Evolutionary conservation across 2,329 filamentous ascomycete genomes (phyloP), one percentile per base, ranked within the genome.

Genomic region (Claviceps quebecensis): DNA sequence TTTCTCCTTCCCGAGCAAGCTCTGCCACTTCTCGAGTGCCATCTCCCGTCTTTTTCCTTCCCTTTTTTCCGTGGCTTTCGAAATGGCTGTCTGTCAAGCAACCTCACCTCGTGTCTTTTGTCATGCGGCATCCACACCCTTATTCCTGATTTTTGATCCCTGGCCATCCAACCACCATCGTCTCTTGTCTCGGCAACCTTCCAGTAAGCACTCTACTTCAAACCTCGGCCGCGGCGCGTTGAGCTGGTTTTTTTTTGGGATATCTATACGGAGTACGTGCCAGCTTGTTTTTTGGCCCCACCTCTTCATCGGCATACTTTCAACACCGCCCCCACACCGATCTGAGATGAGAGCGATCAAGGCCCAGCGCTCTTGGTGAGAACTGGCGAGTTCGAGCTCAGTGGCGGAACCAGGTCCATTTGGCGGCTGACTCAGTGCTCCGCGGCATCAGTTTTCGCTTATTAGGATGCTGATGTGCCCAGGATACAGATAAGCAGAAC

Each of bases 231-330:
- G 14, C 4, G 23, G 16, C 37, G 16, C 45, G n/a, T 37, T 17
- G 45, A 29, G 36, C 26, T 36, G 9, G 22, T 29, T 23, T n/a
- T 44, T 45, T n/a, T 45, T 29, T 29, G 16, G 13, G 7, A 45
- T 29, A 38, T 38, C 16, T 26, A 9, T 29, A 29, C 26, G 26
- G 26, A 26, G 23, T 26, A 23, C 22, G 3, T 38, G 22, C 26
- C 22, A 14, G 37, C 44, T n/a, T 34, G 44, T 22, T 3, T n/a
- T 38, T n/a, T 37, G 14, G 40, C n/a, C 41, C 40, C 40, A 49
- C 40, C 26, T 49, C 48, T 37, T 49, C 48, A 37, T 45, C 48
- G 48, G 48, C 48, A 45, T 49, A 36, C 47, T 49, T 36, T 36
- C 7, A 8, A 46, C 14, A 9, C 19, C 23, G n/a, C 37, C 47